Conservation (phyloP, 2,329 filamentous ascomycete species). For the Trichoderma afroharzianum region DNA sequence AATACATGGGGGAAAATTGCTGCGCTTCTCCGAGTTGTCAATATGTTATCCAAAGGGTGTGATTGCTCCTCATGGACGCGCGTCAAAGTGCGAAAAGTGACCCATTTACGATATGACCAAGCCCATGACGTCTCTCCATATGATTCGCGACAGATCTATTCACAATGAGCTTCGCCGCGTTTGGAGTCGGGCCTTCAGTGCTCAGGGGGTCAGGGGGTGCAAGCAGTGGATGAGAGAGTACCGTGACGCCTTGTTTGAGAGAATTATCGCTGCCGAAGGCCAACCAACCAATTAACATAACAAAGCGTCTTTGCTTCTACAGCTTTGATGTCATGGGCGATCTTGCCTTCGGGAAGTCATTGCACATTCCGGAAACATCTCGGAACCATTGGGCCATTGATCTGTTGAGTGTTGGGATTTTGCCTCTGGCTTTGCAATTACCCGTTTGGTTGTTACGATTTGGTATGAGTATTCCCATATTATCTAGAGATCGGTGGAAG, state of each 20-base stretch:
- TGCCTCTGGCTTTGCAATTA: background rate
- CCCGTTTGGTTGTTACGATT: background rate
- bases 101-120: background rate
- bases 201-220: background rate
- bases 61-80: background rate
- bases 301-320: slow-evolving; percentile 34
- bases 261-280: slow-evolving; percentile 5
- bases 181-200: background rate
- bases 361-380: slow-evolving; percentile 30
- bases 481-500: background rate
- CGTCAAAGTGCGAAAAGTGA: background rate
- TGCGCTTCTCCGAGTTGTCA: background rate
- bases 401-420: background rate
- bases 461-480: background rate
- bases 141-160: background rate
- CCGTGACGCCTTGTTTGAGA: background rate
- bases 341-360: slow-evolving; percentile 35
- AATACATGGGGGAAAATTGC: background rate
- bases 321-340: slow-evolving; percentile 40
- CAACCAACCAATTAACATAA: slow-evolving; percentile 24
- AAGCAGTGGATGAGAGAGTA: background rate
- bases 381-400: background rate
- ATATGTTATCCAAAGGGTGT: background rate
- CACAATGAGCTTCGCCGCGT: background rate
- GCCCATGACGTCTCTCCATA: background rate